Evolutionary conservation across 257 asterid genomes (phyloP), one percentile per base, ranked within the genome.

Genomic region (Echites panduratus): DNA sequence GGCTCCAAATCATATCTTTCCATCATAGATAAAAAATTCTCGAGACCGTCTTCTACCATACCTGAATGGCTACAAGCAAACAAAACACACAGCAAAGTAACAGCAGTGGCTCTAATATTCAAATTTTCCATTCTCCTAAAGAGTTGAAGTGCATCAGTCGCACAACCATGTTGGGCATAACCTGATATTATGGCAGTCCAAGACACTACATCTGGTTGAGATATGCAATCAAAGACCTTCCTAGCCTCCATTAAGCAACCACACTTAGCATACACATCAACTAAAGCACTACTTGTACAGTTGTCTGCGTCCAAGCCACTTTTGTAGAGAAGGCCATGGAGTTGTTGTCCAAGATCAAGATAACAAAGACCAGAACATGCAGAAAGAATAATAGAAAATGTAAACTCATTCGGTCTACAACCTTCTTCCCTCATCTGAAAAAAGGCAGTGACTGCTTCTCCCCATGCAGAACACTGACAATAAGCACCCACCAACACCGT

Each of bases 51-150:
- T 32, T 85, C 79, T 16, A 87, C 79, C 44, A 87, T 79, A 49
- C 88, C 92, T 54, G 83, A 85, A 85, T 83, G 89, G 81, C 87
- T 85, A 59, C 88, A 87, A 2, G 92, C 89, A 75, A 72, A 87
- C 54, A 87, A 76, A 64, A 85, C 81, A 72, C 89, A 85, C 44
- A 87, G 70, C 17, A 87, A 75, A 70, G 89, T 87, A 73, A 87
- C 78, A 66, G 63, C 61, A 73, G 58, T 81, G 27, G 89, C 79
- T 62, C 81, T 84, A 62, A 85, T 53, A 58, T 68, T 54, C 81
- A 75, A 59, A 16, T 57, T 78, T 73, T 79, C 82, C 89, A 85
- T 85, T 73, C 72, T 70, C 64, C 70, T 76, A 77, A 83, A 85
- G 47, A 81, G 83, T 74, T 72, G 70, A 54, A 85, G 85, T 38